Base-by-base conservation (phyloP, 192 early-diverging fungal species). In the Coemansia sp. region DNA sequence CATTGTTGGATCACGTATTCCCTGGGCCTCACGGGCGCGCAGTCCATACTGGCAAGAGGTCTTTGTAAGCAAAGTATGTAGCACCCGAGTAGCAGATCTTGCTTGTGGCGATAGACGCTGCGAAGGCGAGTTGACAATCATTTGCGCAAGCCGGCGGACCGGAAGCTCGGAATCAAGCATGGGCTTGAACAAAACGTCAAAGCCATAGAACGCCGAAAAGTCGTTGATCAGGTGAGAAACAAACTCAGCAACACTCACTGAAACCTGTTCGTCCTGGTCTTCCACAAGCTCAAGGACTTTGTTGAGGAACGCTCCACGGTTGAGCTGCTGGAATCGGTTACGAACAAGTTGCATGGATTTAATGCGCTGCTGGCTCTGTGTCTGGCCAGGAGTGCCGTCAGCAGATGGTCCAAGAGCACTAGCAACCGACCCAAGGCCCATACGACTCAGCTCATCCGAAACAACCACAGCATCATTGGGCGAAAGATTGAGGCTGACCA, bases 321-420 rank as follows among this genome's bases (percentile, higher is more conserved):
- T 77, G 45, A 83, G 80, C 63, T 83, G 80, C 66, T 71, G 67
- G 63, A 83, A 83, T 6, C 80, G 80, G 61, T 74, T 75, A 52
- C 76, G 80, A 22, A 83, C 76, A 21, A 83, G 72, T 61, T 83
- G 75, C 56, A 83, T 58, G 13, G 79, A 57, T 51, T 82, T 82
- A 36, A 22, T 66, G 12, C 79, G 79, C 54, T 76, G 79, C 65
- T 73, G 74, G 43, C 48, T 66, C 62, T 72, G 66, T n/a, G 74
- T 61, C 21, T 72, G 64, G 22, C 62, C 46, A 4, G 67, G 36
- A 0, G 63, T 9, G 9, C 41, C 16, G 21, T 61, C 71, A 13
- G 69, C 69, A 2, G 60, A 37, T 4, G 63, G 43, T 1, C 65
- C 67, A 26, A 76, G 66, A 6, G 69, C 72, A 21, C 58, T 61